A percentile compares a stretch with the other conserved stretches of the same genome.
phyloP scores from a whole-genome alignment of 2,329 filamentous ascomycete genomes.

The Aspergillus sojae region DNA sequence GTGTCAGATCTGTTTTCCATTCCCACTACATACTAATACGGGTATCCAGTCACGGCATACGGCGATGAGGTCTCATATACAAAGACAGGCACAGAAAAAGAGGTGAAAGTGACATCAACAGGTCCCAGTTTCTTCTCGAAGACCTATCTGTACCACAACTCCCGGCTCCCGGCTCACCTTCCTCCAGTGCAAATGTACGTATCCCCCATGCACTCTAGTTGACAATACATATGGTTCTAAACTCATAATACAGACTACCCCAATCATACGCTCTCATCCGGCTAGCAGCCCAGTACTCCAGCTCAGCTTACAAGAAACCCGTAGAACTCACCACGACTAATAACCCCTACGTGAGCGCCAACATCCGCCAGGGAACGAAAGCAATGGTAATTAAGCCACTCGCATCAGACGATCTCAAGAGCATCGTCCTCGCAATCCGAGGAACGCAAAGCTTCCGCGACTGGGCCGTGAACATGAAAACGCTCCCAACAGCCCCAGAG shows the following conservation, averaged over 20 bases:
- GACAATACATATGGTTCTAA: neutral
- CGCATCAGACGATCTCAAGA: constrained; percentile 74
- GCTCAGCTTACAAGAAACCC: constrained; percentile 62
- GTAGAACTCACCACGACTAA: neutral
- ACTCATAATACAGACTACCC: constrained; percentile 58
- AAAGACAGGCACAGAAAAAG: neutral
- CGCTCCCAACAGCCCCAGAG: constrained; percentile 64
- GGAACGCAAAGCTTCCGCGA: constrained; percentile 80
- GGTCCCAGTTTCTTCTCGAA: constrained; percentile 68
- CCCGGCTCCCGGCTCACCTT: constrained; percentile 68
- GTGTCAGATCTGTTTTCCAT: neutral
- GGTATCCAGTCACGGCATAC: neutral
- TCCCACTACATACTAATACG: neutral
- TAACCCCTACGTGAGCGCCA: constrained; percentile 64
- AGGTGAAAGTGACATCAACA: neutral
- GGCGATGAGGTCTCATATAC: neutral
- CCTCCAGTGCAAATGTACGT: constrained; percentile 68
- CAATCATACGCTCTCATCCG: constrained; percentile 76
- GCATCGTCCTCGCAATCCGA: constrained; percentile 81
- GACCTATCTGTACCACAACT: constrained; percentile 77
- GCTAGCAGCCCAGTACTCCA: constrained; percentile 76
- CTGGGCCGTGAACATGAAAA: constrained; percentile 81
- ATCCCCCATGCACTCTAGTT: neutral
- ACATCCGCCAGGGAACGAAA: constrained; percentile 75
- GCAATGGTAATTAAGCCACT: constrained; percentile 84